These are phyloP conservation scores for Vachellia pachyceras DNA, from an alignment of 306 rosid genomes.

Conservation along the genomic window DNA sequence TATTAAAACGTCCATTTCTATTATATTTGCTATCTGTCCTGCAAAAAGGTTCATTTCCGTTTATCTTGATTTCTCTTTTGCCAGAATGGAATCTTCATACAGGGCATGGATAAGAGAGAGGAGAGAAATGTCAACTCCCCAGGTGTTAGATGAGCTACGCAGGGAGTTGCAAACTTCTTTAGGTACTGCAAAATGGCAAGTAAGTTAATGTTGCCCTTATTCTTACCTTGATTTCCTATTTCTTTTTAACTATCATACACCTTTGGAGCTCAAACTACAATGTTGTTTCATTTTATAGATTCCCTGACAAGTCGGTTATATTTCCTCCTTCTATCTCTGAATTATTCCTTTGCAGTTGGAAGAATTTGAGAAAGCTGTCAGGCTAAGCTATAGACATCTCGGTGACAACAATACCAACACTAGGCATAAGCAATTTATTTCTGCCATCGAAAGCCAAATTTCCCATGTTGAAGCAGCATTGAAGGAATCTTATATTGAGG, in stretches of 20 bases:
- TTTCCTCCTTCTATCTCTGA: conserved; percentile 21
- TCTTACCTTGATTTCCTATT: conserved; percentile 9
- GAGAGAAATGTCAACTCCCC: conserved; percentile 54
- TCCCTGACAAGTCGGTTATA: conserved; percentile 17
- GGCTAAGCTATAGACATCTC: conserved; percentile 69
- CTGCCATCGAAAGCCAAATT: conserved; percentile 86
- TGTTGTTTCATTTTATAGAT: conserved; percentile 26
- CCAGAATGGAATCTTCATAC: conserved; percentile 91
- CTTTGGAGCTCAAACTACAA: neutral
- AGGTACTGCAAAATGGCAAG: conserved; percentile 99
- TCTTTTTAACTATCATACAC: neutral
- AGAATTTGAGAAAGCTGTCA: conserved; percentile 88
- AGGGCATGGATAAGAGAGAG: conserved; percentile 81
- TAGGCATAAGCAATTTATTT: conserved; percentile 83
- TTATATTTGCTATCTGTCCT: conserved; percentile 28
- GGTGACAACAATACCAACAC: conserved; percentile 63
- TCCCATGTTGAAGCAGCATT: conserved; percentile 69
- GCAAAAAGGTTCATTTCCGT: conserved; percentile 22
- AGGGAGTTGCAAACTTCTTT: conserved; percentile 93
- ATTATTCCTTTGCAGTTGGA: conserved; percentile 61
- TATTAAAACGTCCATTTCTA: conserved; percentile 4
- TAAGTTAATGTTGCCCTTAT: conserved; percentile 36
- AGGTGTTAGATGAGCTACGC: conserved; percentile 66
- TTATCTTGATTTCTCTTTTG: conserved; percentile 6
- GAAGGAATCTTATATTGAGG: conserved; percentile 63